A percentile compares a stretch with the other conserved stretches of the same genome.
phyloP scores from a whole-genome alignment of 1,139 yeast species.

The Wickerhamomyces sp. region DNA sequence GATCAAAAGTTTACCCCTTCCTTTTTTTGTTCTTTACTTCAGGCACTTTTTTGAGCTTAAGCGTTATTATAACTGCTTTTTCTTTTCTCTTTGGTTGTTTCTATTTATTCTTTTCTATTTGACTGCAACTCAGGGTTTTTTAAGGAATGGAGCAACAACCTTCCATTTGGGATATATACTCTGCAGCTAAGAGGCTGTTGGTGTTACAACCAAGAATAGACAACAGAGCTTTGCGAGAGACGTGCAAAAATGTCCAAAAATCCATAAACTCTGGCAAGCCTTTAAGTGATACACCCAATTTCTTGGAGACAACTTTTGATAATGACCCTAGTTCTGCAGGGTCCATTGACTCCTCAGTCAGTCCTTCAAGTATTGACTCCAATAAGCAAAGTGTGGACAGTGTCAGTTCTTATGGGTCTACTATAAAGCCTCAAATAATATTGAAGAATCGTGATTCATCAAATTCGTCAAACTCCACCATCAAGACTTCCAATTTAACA shows the following conservation, averaged over 20 bases:
- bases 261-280: background rate
- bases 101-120: too few relatives aligned
- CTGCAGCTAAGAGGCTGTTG: conserved; percentile 24
- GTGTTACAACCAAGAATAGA: conserved; percentile 24
- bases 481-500: conserved; percentile 18
- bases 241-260: conserved; percentile 18
- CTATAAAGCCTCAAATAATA: conserved; percentile 1
- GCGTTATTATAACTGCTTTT: too few relatives aligned
- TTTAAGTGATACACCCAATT: background rate
- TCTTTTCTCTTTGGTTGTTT: too few relatives aligned
- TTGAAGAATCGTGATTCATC: background rate
- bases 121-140: too few relatives aligned
- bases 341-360: conserved; percentile 10
- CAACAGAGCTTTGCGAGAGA: conserved; percentile 23
- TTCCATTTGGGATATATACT: conserved; percentile 25
- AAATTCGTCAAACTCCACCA: conserved; percentile 1
- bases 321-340: conserved; percentile 2
- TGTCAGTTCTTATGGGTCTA: conserved; percentile 11
- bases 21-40: too few relatives aligned
- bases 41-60: too few relatives aligned
- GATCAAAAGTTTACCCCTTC: too few relatives aligned
- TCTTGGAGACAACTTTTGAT: background rate
- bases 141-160: conserved; percentile 16
- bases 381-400: conserved; percentile 21
- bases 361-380: conserved; percentile 21